phyloP scores from a whole-genome alignment of 2,329 filamentous ascomycete species.

The Tolypocladium ovalisporum region DNA sequence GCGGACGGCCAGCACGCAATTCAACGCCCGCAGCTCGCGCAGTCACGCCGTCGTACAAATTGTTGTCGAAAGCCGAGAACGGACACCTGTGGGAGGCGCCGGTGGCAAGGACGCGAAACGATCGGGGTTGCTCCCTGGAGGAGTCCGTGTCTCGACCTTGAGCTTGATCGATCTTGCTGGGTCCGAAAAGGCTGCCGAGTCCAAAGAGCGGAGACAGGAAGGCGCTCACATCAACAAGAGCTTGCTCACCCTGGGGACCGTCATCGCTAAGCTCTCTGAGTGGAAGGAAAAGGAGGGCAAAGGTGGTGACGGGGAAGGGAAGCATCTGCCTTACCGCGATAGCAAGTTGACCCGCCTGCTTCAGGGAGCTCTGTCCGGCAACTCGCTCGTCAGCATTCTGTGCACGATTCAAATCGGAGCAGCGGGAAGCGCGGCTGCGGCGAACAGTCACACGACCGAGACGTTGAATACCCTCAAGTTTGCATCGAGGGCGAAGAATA shows the following conservation, averaged over 20 bases:
- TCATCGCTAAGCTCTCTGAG: conserved; percentile 86
- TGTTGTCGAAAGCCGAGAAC: conserved; percentile 91
- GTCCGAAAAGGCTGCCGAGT: conserved; percentile 90
- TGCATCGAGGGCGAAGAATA: conserved; percentile 93
- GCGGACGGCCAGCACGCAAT: conserved; percentile 88
- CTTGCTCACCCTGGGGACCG: conserved; percentile 84
- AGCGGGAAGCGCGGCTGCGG: conserved; percentile 57
- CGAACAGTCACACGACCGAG: conserved; percentile 70
- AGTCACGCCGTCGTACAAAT: conserved; percentile 98
- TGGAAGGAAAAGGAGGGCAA: conserved; percentile 74
- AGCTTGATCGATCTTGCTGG: conserved; percentile 94
- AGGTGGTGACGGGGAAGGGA: conserved; percentile 66
- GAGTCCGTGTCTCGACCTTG: conserved; percentile 87
- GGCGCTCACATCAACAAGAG: conserved; percentile 99
- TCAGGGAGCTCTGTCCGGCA: conserved; percentile 84
- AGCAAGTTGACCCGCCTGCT: conserved; percentile 92
- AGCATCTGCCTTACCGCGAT: conserved; percentile 92
- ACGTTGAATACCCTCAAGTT: conserved; percentile 96
- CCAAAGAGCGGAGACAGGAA: conserved; percentile 86
- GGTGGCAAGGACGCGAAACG: conserved; percentile 42
- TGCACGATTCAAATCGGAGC: conserved; percentile 92
- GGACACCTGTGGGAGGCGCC: conserved; percentile 48
- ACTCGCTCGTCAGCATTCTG: conserved; percentile 91
- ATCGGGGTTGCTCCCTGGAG: conserved; percentile 64
- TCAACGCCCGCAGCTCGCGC: conserved; percentile 91